These are phyloP conservation scores for Falciphora oryzae DNA, from an alignment of 2,329 filamentous ascomycete genomes.

Conservation along the genomic window DNA sequence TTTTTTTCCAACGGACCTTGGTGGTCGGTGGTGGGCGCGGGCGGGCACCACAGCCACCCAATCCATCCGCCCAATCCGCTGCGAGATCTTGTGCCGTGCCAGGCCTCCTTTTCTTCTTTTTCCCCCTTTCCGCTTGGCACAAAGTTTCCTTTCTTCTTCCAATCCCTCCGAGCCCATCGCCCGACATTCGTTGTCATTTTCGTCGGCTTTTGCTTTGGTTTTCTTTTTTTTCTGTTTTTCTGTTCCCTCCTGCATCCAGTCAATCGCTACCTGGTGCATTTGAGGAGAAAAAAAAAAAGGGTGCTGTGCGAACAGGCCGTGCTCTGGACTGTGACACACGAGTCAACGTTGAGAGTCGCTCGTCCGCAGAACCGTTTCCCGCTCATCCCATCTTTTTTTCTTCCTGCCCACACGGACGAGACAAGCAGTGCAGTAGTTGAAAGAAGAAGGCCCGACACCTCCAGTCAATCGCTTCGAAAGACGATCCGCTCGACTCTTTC, in stretches of 20 bases:
- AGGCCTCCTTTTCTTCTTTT: neutral
- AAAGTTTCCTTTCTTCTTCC: neutral
- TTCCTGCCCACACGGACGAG: neutral
- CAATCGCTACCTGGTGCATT: neutral
- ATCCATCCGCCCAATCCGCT: neutral
- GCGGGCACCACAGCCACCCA: neutral
- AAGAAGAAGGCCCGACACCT: conserved; percentile 4
- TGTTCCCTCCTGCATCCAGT: neutral
- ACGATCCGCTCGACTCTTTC: neutral
- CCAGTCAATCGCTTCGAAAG: conserved; percentile 2
- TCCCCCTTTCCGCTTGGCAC: neutral
- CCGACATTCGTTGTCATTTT: conserved; percentile 5
- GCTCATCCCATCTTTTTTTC: conserved; percentile 13
- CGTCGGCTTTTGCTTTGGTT: neutral
- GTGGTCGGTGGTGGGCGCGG: too few species aligned
- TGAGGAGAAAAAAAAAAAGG: neutral
- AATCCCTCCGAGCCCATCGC: neutral
- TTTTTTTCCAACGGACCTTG: neutral
- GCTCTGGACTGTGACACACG: neutral
- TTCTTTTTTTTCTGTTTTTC: conserved; percentile 1
- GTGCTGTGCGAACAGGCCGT: neutral
- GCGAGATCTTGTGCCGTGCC: neutral
- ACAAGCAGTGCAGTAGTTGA: neutral
- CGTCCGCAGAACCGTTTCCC: neutral
- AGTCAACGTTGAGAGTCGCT: neutral